Evolutionary conservation across 306 rosid species (phyloP), one percentile per base, ranked within the genome.

Genomic region (Quercus suber): DNA sequence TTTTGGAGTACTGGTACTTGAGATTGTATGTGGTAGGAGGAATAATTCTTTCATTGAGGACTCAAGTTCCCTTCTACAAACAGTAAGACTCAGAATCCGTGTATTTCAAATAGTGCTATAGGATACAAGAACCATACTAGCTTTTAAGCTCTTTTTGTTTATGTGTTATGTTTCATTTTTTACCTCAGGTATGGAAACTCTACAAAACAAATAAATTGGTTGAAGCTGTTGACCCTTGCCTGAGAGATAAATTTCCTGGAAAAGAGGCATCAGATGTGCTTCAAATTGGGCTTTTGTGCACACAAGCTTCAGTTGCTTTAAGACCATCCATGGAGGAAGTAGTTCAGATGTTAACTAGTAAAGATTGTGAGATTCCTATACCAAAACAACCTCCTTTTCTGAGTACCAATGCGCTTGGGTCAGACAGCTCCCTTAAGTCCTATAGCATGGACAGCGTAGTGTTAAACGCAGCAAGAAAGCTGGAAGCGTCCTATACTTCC

Each of bases 301-400:
- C 96, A 52, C 98, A 94, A 80, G 98, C 97, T 70, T 87, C 92
- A 73, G 90, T 80, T 77, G 78, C 88, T 45, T 74, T 83, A 33
- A 88, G 98, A 73, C 97, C 98, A 79, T 85, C 92, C 27, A 90
- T 92, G 94, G 74, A 72, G 5, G 86, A 83, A 69, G 90, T 94
- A 60, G 89, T 85, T 70, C 33, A 59, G 73, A 73, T 94, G 90
- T 79, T 94, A 45, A 88, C 80, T 23, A 79, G 87, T 75, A 69
- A 81, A 76, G 85, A 87, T 31, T 57, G 37, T 19, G 86, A 83
- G 23, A 82, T 89, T 52, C 88, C 88, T 0, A n/a, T 71, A 30
- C 93, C 97, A 75, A 86, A 69, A 55, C 94, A 90, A 60, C 98
- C 98, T 31, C 98, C 97, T 20, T 94, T 94, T 79, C 71, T 94